These are phyloP conservation scores for Bacterosira constricta DNA, from an alignment of 108 stramenopile genomes.

Conservation along the genomic window DNA sequence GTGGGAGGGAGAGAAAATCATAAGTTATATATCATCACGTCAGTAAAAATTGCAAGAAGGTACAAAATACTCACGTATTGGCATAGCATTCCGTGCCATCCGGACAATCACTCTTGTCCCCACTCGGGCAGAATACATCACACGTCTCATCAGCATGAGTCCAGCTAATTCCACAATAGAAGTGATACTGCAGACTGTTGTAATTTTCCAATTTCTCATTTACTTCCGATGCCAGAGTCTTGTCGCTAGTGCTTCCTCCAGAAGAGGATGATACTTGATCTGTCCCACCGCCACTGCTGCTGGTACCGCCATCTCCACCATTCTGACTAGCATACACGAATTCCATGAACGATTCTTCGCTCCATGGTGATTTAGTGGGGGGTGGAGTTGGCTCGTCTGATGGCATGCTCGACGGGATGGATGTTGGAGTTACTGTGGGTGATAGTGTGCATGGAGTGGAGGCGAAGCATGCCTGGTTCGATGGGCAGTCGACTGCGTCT, in stretches of 20 bases:
- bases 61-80: conserved; percentile 20
- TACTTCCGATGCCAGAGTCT: conserved; percentile 4
- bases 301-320: not conserved
- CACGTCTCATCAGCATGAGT: conserved; percentile 6
- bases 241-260: too few relatives aligned
- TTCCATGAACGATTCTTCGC: conserved; percentile 12
- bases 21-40: not conserved
- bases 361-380: conserved; percentile 29
- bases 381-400: not conserved
- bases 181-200: conserved; percentile 25
- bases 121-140: not conserved
- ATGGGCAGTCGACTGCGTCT: conserved; percentile 19
- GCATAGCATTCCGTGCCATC: conserved; percentile 24
- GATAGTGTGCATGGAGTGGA: conserved; percentile 29
- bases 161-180: conserved; percentile 41
- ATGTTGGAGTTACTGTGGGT: conserved; percentile 11
- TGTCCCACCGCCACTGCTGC: not conserved
- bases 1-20: not conserved
- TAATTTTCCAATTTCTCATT: conserved; percentile 11
- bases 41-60: too few relatives aligned
- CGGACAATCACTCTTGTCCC: conserved; percentile 17
- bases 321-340: conserved; percentile 14
- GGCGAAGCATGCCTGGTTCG: conserved; percentile 24
- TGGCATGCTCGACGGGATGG: not conserved
- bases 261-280: too few relatives aligned